phyloP scores from a whole-genome alignment of 495 filamentous ascomycete species.

The Staphylotrichum longicolle region DNA sequence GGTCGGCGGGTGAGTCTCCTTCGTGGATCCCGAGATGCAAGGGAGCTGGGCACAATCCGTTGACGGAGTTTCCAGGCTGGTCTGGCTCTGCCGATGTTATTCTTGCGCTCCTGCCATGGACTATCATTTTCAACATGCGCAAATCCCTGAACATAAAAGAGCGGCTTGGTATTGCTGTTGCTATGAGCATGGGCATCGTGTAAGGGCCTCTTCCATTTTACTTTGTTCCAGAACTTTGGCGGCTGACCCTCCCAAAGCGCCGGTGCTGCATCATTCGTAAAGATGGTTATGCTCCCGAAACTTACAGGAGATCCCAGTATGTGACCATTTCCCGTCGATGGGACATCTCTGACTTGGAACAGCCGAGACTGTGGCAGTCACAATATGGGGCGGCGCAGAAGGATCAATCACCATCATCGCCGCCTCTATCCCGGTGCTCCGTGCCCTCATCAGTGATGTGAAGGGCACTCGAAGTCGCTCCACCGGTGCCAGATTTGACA shows the following conservation, averaged over 20 bases:
- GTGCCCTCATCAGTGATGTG: slow-evolving; percentile 25
- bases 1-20: slow-evolving; percentile 17
- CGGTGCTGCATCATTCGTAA: slow-evolving; percentile 25
- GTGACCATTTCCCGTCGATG: not conserved
- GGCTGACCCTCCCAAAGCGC: slow-evolving; percentile 18
- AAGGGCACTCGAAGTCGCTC: not conserved
- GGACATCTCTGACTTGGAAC: slow-evolving; percentile 3
- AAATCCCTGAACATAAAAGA: slow-evolving; percentile 30
- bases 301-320: slow-evolving; percentile 25
- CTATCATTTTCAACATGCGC: slow-evolving; percentile 27
- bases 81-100: slow-evolving; percentile 38
- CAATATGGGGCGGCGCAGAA: slow-evolving; percentile 36
- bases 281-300: slow-evolving; percentile 22
- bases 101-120: slow-evolving; percentile 38
- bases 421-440: slow-evolving; percentile 39
- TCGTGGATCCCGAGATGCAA: no score
- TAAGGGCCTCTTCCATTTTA: slow-evolving; percentile 19
- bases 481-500: slow-evolving; percentile 6
- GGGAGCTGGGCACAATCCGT: no score
- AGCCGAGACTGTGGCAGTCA: slow-evolving; percentile 34
- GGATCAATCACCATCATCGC: slow-evolving; percentile 39
- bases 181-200: slow-evolving; percentile 43
- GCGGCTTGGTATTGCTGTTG: slow-evolving; percentile 33
- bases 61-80: slow-evolving; percentile 17
- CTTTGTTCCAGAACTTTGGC: not conserved